phyloP scores from a whole-genome alignment of 495 filamentous ascomycete genomes.

The Aspergillus wentii region DNA sequence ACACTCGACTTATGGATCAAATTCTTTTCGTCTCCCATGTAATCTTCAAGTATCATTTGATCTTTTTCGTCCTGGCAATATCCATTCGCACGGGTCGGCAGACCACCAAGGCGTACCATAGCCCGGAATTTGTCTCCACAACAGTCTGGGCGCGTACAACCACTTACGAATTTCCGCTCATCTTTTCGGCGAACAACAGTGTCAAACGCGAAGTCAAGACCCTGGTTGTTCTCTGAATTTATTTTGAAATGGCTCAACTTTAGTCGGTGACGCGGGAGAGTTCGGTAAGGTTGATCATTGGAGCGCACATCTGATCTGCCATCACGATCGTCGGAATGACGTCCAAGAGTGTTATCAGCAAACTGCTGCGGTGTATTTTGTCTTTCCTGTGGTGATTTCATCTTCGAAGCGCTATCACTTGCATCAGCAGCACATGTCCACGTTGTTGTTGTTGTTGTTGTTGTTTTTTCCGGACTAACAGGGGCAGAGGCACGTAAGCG shows the following conservation, averaged over 20 bases:
- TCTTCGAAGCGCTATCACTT: no score
- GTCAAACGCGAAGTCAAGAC: constrained; percentile 66
- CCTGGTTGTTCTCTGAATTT: constrained; percentile 70
- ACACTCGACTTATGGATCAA: constrained; percentile 38
- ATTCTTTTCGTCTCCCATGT: constrained; percentile 54
- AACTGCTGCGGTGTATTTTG: no score
- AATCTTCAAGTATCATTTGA: constrained; percentile 55
- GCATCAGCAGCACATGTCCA: no score
- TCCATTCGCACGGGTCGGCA: constrained; percentile 13
- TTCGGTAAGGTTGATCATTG: constrained; percentile 44
- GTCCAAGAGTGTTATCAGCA: no score
- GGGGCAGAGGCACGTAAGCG: no score
- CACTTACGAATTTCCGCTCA: constrained; percentile 69
- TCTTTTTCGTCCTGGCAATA: constrained; percentile 38
- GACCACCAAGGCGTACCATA: constrained; percentile 48
- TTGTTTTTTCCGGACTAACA: no score
- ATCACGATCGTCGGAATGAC: no score
- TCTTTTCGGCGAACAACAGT: constrained; percentile 71
- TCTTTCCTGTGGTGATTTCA: no score
- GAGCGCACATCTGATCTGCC: constrained; percentile 16
- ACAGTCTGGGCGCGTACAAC: constrained; percentile 71
- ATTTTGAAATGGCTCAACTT: constrained; percentile 72
- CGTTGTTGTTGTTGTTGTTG: no score
- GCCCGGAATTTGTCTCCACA: constrained; percentile 70
- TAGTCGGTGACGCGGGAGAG: constrained; percentile 47